phyloP scores from a whole-genome alignment of 1,139 yeast species.

The Eremothecium sinecaudum region DNA sequence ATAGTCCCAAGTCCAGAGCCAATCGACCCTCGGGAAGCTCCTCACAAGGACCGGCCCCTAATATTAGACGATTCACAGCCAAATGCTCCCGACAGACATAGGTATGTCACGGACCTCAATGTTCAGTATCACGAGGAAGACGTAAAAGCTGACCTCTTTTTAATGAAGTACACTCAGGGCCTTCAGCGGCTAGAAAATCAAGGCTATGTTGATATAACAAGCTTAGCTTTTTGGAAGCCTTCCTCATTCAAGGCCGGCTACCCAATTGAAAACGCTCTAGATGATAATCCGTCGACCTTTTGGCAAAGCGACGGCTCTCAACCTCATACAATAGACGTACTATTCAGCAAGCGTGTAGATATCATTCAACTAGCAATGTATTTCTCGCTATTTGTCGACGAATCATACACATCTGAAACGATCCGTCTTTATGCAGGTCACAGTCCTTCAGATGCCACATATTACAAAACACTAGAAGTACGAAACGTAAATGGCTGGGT shows the following conservation, averaged over 20 bases:
- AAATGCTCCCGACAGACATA: constrained; percentile 4
- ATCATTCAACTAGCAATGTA: constrained; percentile 61
- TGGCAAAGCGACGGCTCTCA: constrained; percentile 98
- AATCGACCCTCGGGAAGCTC: constrained; percentile 3
- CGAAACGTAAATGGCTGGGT: constrained; percentile 83
- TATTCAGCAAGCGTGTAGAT: constrained; percentile 69
- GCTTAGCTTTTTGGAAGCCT: constrained; percentile 76
- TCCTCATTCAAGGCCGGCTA: constrained; percentile 68
- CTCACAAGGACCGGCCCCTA: constrained; percentile 2
- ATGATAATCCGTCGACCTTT: constrained; percentile 62
- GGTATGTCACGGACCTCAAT: constrained; percentile 7
- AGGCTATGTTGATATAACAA: constrained; percentile 55
- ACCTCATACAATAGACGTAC: constrained; percentile 77
- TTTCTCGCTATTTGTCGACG: constrained; percentile 60
- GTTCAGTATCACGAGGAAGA: constrained; percentile 9
- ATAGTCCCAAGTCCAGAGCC: constrained; percentile 1
- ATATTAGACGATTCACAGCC: constrained; percentile 8
- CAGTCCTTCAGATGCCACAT: constrained; percentile 73
- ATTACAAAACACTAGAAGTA: constrained; percentile 59
- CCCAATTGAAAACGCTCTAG: constrained; percentile 61
- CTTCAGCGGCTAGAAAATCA: constrained; percentile 18
- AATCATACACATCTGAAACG: constrained; percentile 82
- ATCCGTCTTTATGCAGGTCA: constrained; percentile 71
- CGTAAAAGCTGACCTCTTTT: constrained; percentile 13
- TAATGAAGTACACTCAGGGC: constrained; percentile 17